phyloP scores from a whole-genome alignment of 2,329 filamentous ascomycete genomes.

The Aschersonia sp. region DNA sequence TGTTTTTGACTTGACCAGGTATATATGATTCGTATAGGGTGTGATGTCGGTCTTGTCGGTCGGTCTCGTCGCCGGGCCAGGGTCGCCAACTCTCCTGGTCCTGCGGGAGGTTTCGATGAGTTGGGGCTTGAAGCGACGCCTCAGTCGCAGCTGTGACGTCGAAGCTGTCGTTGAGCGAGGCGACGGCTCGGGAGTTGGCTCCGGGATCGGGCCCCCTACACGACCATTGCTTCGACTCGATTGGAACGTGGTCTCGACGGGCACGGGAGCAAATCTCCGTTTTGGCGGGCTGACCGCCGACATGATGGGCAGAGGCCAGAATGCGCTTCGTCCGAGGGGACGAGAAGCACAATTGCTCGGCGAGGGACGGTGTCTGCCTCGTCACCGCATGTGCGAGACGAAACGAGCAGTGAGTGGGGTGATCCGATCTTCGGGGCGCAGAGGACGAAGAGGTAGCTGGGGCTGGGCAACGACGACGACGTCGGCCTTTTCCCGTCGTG shows the following conservation, averaged over 20 bases:
- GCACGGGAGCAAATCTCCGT: constrained; percentile 52
- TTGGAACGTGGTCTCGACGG: constrained; percentile 58
- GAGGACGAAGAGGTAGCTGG: too few species aligned
- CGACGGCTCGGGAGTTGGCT: constrained; percentile 39
- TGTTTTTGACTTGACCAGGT: constrained; percentile 25
- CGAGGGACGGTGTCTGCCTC: neutral
- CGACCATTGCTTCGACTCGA: constrained; percentile 28
- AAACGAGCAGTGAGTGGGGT: neutral
- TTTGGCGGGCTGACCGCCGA: constrained; percentile 25
- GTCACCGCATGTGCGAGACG: neutral
- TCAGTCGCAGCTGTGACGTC: constrained; percentile 23
- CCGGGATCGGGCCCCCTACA: constrained; percentile 35
- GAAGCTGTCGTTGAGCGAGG: constrained; percentile 29
- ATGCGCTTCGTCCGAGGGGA: neutral
- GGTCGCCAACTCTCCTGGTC: constrained; percentile 51
- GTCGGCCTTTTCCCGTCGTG: too few species aligned
- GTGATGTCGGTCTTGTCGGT: constrained; percentile 61
- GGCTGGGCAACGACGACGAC: too few species aligned
- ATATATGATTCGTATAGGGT: constrained; percentile 47
- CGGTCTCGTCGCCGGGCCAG: constrained; percentile 44
- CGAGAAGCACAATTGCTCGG: neutral
- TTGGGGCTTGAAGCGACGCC: constrained; percentile 56
- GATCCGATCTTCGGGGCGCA: neutral
- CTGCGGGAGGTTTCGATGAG: constrained; percentile 69
- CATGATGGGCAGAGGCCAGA: constrained; percentile 14